Evolutionary conservation across 495 filamentous ascomycete genomes (phyloP).

Genomic region (Halenospora varia): DNA sequence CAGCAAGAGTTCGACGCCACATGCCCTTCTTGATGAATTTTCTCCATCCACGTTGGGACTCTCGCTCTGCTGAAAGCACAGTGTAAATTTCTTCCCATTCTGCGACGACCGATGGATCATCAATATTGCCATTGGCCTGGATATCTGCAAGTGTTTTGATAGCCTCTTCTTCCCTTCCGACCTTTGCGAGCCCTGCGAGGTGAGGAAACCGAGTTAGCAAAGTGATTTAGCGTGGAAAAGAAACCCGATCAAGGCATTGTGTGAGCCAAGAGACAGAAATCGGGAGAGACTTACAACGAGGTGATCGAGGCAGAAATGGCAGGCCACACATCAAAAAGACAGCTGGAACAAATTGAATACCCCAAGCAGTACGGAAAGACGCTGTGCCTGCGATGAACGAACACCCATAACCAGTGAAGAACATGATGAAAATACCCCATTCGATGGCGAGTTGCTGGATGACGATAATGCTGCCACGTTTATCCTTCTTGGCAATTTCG

Average conservation of each 20-base stretch:
- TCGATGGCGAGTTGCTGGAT: slow-evolving; percentile 77
- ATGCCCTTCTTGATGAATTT: slow-evolving; percentile 60
- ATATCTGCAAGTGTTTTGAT: slow-evolving; percentile 64
- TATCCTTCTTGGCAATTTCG: slow-evolving; percentile 64
- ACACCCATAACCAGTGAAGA: slow-evolving; percentile 58
- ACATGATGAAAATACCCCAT: slow-evolving; percentile 64
- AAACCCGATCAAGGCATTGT: too few species aligned
- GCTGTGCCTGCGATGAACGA: slow-evolving; percentile 55
- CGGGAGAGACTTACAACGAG: slow-evolving; percentile 44
- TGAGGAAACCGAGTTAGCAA: neutral
- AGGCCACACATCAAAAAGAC: slow-evolving; percentile 59
- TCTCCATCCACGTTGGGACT: slow-evolving; percentile 51
- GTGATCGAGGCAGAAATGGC: slow-evolving; percentile 68
- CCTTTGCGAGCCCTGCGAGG: slow-evolving; percentile 55
- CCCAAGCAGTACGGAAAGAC: slow-evolving; percentile 71
- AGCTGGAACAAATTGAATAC: slow-evolving; percentile 65
- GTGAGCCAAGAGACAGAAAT: too few species aligned
- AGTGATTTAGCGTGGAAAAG: neutral
- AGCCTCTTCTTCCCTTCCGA: slow-evolving; percentile 64
- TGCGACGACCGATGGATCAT: slow-evolving; percentile 64
- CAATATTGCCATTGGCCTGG: slow-evolving; percentile 58
- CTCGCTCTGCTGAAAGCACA: slow-evolving; percentile 52
- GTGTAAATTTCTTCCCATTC: slow-evolving; percentile 70
- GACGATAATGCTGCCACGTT: slow-evolving; percentile 64
- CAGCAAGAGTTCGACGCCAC: slow-evolving; percentile 69